Conservation (phyloP, 1,284 basidiomycete genomes). For the Prillingera fragicola region DNA sequence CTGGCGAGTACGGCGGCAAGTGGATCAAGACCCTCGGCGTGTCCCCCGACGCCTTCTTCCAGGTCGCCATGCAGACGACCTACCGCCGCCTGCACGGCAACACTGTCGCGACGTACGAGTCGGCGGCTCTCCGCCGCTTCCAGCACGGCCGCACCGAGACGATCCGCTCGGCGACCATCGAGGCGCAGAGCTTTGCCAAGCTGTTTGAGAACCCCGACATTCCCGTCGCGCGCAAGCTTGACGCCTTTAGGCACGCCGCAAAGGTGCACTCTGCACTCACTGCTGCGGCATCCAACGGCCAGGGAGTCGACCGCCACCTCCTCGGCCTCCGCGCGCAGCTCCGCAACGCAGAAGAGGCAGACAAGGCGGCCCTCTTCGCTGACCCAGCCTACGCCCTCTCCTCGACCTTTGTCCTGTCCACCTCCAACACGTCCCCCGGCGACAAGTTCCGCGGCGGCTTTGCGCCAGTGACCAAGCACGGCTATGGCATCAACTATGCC, state of each 20-base stretch:
- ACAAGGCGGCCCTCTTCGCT: constrained; percentile 3
- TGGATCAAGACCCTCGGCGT: constrained; percentile 15
- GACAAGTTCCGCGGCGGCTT: constrained; percentile 15
- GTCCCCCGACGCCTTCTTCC: constrained; percentile 14
- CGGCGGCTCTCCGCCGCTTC: constrained; percentile 8
- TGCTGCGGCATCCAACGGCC: constrained; percentile 1
- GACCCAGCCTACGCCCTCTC: constrained; percentile 8
- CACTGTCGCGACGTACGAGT: constrained; percentile 12
- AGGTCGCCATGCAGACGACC: constrained; percentile 13
- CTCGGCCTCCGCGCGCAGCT: constrained; percentile 13
- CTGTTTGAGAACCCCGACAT: constrained; percentile 2
- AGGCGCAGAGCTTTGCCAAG: constrained; percentile 3
- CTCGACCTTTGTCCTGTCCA: constrained; percentile 10
- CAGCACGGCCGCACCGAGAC: constrained; percentile 15
- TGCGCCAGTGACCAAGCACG: constrained; percentile 6
- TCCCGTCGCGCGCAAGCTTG: constrained; percentile 1
- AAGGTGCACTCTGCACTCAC: constrained; percentile 6
- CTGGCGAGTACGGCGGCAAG: constrained; percentile 8
- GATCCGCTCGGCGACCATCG: constrained; percentile 6
- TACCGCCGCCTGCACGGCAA: constrained; percentile 10
- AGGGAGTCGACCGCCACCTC: constrained; percentile 15
- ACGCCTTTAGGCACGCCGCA: constrained; percentile 10
- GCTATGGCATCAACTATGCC: constrained; percentile 14
- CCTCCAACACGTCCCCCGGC: constrained; percentile 12
- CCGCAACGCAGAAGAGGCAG: constrained; percentile 4